These are phyloP conservation scores for Cyclotella kingstonii DNA, from an alignment of 108 stramenopile species.

Conservation along the genomic window DNA sequence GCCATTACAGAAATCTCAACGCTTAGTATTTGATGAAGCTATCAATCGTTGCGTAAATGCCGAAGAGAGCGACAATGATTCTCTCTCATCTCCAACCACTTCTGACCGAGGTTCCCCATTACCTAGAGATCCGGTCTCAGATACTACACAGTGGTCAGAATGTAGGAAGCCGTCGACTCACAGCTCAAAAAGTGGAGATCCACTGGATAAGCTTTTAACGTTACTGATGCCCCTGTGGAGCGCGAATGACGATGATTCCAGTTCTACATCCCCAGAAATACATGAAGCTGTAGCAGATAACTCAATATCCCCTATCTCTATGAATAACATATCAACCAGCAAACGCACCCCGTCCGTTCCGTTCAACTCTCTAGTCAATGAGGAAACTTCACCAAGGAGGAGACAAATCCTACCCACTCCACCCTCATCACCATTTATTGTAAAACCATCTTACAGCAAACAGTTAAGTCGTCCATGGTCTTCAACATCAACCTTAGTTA, in stretches of 20 bases:
- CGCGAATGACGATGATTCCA: not conserved
- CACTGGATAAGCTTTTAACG: constrained; percentile 9
- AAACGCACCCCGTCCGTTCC: constrained; percentile 1
- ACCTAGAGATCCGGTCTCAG: not conserved
- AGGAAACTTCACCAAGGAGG: constrained; percentile 2
- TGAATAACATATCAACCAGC: not conserved
- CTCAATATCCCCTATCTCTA: not conserved
- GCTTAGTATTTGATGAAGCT: too few relatives aligned
- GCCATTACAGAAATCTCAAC: too few relatives aligned
- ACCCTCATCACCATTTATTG: not conserved
- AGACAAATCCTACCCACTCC: constrained; percentile 34
- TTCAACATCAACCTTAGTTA: constrained; percentile 20
- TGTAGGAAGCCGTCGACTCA: constrained; percentile 19
- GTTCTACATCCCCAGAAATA: not conserved
- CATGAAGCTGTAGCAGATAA: not conserved
- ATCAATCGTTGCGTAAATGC: too few relatives aligned
- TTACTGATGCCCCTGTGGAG: constrained; percentile 9
- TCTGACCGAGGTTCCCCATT: not conserved
- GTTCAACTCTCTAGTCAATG: not conserved
- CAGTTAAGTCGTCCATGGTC: constrained; percentile 22
- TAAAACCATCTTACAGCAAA: not conserved
- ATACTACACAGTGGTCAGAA: constrained; percentile 17
- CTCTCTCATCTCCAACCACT: too few relatives aligned
- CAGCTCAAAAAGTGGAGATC: not conserved
- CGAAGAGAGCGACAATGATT: constrained; percentile 6